Base-by-base conservation (phyloP, 352 stramenopile species). In the Aphanomyces astaci region DNA sequence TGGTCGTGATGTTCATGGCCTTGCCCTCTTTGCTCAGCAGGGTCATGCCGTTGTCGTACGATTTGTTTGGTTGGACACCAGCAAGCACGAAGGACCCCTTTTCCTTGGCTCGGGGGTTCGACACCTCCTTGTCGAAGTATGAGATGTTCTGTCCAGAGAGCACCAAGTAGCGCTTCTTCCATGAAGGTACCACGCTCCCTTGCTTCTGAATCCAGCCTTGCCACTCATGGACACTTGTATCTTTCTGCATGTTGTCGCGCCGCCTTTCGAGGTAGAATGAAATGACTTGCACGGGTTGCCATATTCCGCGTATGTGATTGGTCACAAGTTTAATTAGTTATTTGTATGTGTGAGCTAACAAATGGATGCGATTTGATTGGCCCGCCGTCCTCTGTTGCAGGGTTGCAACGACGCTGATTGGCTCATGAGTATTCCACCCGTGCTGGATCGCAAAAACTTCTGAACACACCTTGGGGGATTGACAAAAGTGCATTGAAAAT, bases 81-180 rank as follows among this genome's bases (percentile, higher is more conserved):
- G 79, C 78, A 32, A 89, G 78, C 28, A 78, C 87, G 69, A 94
- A 84, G 11, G 75, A 77, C 22, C 85, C 85, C 45, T 90, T 91
- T 64, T 85, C 81, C 64, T 90, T 89, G 10, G 78, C 78, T 19
- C 73, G 75, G 17, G 77, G 64, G 27, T 71, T 80, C 55, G 87
- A 65, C n/a, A 72, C 76, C 40, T 80, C 79, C 66, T 83, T 89
- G 74, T 92, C 79, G 75, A 92, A 94, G 75, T 94, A 94, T 65
- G 84, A 88, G 33, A 94, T 74, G 53, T 91, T 80, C 36, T 80
- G 81, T 17, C 81, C 86, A 22, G 71, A 74, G 53, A 94, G 76
- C 64, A 94, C 82, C 76, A 94, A 85, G 72, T 86, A 94, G 51
- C 86, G 84, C 72, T 89, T 88, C 80, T 94, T 94, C 86, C 86